Evolutionary conservation across 176 grass and related monocot species (phyloP).

Genomic region (Ensete ventricosum): DNA sequence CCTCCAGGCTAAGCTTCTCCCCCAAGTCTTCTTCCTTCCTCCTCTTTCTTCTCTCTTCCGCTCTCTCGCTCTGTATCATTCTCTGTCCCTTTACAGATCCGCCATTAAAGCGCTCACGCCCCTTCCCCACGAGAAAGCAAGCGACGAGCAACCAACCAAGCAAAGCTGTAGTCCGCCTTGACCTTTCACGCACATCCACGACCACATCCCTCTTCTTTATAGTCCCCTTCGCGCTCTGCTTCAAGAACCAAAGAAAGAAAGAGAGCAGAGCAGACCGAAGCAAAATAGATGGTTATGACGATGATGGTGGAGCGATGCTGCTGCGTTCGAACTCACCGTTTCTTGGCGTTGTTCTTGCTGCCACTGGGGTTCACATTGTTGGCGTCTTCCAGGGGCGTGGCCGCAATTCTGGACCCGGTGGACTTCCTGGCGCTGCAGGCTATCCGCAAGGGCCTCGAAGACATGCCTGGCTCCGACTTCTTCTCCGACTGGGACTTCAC

Average conservation of each 20-base stretch:
- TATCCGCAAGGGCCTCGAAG: not conserved
- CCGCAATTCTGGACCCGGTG: not conserved
- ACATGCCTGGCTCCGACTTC: not conserved
- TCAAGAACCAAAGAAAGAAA: not conserved
- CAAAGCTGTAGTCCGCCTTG: not conserved
- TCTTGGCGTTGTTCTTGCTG: not conserved
- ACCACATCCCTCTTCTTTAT: not conserved
- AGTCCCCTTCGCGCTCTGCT: not conserved
- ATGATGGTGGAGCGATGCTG: not conserved
- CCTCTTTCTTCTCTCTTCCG: not conserved
- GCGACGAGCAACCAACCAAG: not conserved
- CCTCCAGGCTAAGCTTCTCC: not conserved
- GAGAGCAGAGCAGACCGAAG: not conserved
- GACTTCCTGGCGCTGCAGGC: conserved; percentile 2
- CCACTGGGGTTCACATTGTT: not conserved
- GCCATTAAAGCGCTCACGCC: conserved; percentile 13
- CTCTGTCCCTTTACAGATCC: conserved; percentile 7
- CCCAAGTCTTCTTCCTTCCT: not conserved
- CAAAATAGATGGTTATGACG: not conserved
- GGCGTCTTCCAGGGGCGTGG: not conserved
- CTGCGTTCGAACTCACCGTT: not conserved
- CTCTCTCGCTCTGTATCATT: not conserved
- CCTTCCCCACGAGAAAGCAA: conserved; percentile 9
- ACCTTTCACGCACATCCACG: not conserved
- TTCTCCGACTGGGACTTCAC: conserved; percentile 4